Conservation (phyloP, 2,329 filamentous ascomycete species). For the Aotearoamyces nothofagi region DNA sequence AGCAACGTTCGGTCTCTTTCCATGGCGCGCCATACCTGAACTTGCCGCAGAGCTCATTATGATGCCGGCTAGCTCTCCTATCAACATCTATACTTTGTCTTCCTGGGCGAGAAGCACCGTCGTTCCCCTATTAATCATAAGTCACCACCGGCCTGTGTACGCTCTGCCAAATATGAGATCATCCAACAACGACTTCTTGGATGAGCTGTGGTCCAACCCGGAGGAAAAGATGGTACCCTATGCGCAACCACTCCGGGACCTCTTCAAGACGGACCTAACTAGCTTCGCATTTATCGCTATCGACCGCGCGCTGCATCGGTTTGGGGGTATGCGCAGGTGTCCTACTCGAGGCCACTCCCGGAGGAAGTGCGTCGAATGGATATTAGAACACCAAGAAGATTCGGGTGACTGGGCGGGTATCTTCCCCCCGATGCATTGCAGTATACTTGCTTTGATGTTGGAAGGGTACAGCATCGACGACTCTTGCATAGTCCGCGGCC, state of each 20-base stretch:
- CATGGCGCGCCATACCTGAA: conserved; percentile 19
- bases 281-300: too few species aligned
- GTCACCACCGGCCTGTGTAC: conserved; percentile 19
- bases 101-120: conserved; percentile 15
- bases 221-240: too few species aligned
- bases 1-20: conserved; percentile 22
- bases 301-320: too few species aligned
- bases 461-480: conserved; percentile 16
- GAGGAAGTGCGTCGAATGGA: conserved; percentile 15
- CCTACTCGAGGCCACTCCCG: conserved; percentile 8
- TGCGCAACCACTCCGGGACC: too few species aligned
- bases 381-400: conserved; percentile 18
- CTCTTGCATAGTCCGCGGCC: conserved; percentile 7
- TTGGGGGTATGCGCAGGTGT: neutral
- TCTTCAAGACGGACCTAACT: too few species aligned
- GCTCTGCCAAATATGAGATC: conserved; percentile 13
- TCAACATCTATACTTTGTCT: conserved; percentile 19
- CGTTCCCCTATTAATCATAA: conserved; percentile 13
- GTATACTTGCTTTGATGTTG: conserved; percentile 15
- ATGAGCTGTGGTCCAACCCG: conserved; percentile 19
- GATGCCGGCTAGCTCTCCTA: conserved; percentile 12
- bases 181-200: conserved; percentile 14
- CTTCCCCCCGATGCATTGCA: conserved; percentile 16
- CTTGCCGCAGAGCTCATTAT: conserved; percentile 21
- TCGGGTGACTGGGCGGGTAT: conserved; percentile 18